Base-by-base conservation (phyloP, 805 yeast species). In the Suhomyces kilbournensis region DNA sequence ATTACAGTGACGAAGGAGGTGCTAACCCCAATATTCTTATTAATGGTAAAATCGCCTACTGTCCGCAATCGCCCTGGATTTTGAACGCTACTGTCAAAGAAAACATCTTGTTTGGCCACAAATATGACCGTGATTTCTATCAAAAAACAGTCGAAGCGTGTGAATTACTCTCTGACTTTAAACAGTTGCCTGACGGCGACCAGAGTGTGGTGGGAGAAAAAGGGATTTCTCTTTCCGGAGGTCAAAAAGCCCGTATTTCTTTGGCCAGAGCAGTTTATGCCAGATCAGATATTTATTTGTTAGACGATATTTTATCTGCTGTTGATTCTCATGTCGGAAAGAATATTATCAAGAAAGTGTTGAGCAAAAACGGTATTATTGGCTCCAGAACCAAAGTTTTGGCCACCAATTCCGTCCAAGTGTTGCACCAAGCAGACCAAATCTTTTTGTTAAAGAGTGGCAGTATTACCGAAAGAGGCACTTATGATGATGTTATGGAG, bases 271-370 rank as follows among this genome's bases (percentile, higher is more conserved):
- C 77, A 7, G 76, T 74, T 4, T 74, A 74, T 53, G 58, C 76
- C 3, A 66, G 74, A 45, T 74, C 77, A 4, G 77, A 71, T 38
- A 61, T 72, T 25, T 71, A 70, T 53, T 55, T 74, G n/a, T 58
- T 74, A 17, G 78, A 74, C 50, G 78, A 73, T 54, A 59, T 73
- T n/a, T 63, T 74, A 50, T 70, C 76, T 46, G 77, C 78, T 23
- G 78, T 74, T 23, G 78, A 74, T 55, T 63, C 76, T 14, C 77
- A 74, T 56, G 78, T 74, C 43, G 77, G 76, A 19, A 70, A 69
- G 53, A 63, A 55, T 32, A 64, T 74, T 20, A 64, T 68, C 44
- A 53, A 63, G 19, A 57, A 66, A 8, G 76, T 74, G 2, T 63
- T 74, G 43, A 56, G 71, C 15, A 61, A 62, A 28, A 47, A 56